Conservation (phyloP, 805 yeast genomes). For the Saccharomycopsis fermentans region DNA sequence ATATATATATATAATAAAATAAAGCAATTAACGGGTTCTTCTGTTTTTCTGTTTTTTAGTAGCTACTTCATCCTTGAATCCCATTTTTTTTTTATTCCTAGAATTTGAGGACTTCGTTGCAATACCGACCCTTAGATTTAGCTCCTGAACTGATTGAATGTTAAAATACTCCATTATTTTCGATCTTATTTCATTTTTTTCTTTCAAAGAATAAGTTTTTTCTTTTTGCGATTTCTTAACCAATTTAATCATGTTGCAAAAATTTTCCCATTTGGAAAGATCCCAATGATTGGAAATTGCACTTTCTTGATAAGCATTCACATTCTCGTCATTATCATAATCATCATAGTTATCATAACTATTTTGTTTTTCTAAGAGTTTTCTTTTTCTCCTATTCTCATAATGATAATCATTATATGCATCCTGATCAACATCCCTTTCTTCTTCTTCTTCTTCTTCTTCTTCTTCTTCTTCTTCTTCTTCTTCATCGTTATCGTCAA, state of each 20-base stretch:
- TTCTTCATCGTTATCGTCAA: not conserved
- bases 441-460: not conserved
- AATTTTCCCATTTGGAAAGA: not conserved
- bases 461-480: not conserved
- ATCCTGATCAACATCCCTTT: not conserved
- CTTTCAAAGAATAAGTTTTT: not conserved
- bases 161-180: constrained; percentile 4
- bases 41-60: not conserved
- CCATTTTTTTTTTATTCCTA: not conserved
- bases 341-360: not conserved
- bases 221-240: not conserved
- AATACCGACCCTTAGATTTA: constrained; percentile 7
- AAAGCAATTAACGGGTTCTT: not conserved
- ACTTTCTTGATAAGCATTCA: not conserved
- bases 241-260: not conserved
- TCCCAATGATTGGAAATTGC: not conserved
- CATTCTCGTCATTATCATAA: too few species aligned
- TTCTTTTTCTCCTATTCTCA: not conserved
- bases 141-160: constrained; percentile 1
- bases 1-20: too few species aligned
- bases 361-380: not conserved
- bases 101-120: not conserved
- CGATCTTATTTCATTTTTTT: not conserved
- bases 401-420: not conserved
- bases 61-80: not conserved